Percentiles rank a stretch among this genome's conserved stretches.
Evolutionary conservation across 345 rosid genomes (phyloP).

Genomic region (Cochlearia excelsa): DNA sequence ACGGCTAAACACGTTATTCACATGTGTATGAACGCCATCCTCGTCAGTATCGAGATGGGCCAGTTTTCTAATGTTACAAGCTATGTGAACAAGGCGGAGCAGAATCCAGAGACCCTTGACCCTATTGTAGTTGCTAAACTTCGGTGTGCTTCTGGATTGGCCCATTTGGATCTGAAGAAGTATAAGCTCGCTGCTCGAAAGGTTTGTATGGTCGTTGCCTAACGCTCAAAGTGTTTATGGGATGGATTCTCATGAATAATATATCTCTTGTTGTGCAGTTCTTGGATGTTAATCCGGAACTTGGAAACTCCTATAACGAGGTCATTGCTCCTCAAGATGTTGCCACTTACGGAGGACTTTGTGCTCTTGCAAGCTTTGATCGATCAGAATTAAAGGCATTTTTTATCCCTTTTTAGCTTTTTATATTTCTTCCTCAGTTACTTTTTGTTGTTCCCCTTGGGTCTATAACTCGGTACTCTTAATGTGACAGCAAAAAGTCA

Average conservation of each 20-base stretch:
- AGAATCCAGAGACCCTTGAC: conserved; percentile 72
- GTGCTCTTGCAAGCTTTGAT: conserved; percentile 98
- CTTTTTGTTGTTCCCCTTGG: background rate
- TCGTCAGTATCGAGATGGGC: conserved; percentile 97
- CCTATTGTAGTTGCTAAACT: conserved; percentile 60
- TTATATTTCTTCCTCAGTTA: background rate
- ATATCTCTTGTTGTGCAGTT: conserved; percentile 49
- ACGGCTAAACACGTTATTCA: conserved; percentile 86
- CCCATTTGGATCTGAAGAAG: conserved; percentile 81
- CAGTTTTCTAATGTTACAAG: conserved; percentile 92
- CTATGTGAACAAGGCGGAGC: conserved; percentile 92
- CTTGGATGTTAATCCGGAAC: conserved; percentile 87
- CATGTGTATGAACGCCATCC: conserved; percentile 94
- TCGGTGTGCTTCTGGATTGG: conserved; percentile 90
- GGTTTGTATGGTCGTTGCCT: conserved; percentile 40
- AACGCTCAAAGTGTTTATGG: conserved; percentile 13
- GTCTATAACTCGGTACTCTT: conserved; percentile 27
- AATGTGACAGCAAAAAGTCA: conserved; percentile 76
- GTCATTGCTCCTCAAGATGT: conserved; percentile 98
- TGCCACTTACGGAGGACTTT: conserved; percentile 97
- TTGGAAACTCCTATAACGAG: conserved; percentile 77
- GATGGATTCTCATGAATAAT: conserved; percentile 1
- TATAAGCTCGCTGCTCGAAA: conserved; percentile 98
- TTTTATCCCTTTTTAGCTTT: conserved; percentile 11
- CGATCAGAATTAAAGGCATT: conserved; percentile 87